These are phyloP conservation scores for Lepidium sativum DNA, from an alignment of 345 rosid genomes.

Conservation along the genomic window DNA sequence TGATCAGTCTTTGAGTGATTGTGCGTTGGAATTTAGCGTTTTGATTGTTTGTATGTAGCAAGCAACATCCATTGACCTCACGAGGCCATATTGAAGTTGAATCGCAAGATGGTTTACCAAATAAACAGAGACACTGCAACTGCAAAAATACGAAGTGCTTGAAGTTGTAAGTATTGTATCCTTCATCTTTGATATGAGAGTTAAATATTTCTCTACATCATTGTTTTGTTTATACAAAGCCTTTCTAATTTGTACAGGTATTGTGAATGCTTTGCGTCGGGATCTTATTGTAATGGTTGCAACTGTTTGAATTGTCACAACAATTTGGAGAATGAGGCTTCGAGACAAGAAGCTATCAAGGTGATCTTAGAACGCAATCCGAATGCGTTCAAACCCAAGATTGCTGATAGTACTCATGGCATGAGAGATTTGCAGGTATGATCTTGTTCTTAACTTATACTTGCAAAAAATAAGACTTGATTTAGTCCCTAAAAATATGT, in stretches of 20 bases:
- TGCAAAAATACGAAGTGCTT: slow-evolving; percentile 71
- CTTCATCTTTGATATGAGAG: not conserved
- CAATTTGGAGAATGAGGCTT: slow-evolving; percentile 50
- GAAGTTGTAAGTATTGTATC: slow-evolving; percentile 54
- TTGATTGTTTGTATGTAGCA: slow-evolving; percentile 26
- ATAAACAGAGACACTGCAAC: slow-evolving; percentile 61
- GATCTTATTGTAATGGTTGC: slow-evolving; percentile 68
- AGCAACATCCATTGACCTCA: slow-evolving; percentile 40
- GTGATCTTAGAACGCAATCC: slow-evolving; percentile 63
- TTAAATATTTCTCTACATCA: not conserved
- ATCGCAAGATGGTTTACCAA: slow-evolving; percentile 49
- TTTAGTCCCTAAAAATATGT: not conserved
- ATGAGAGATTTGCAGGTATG: slow-evolving; percentile 41
- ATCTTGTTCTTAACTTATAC: not conserved
- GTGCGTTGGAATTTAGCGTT: not conserved
- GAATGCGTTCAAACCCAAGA: slow-evolving; percentile 60
- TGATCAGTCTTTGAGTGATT: not conserved
- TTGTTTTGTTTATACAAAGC: not conserved
- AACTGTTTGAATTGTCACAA: slow-evolving; percentile 70
- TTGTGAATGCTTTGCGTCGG: slow-evolving; percentile 85
- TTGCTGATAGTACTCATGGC: slow-evolving; percentile 57
- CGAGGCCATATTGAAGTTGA: slow-evolving; percentile 26
- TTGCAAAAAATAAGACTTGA: not conserved
- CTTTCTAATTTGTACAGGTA: slow-evolving; percentile 37
- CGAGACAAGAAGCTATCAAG: slow-evolving; percentile 56